phyloP scores from a whole-genome alignment of 352 stramenopile genomes.

The Globisporangium echinulatum region DNA sequence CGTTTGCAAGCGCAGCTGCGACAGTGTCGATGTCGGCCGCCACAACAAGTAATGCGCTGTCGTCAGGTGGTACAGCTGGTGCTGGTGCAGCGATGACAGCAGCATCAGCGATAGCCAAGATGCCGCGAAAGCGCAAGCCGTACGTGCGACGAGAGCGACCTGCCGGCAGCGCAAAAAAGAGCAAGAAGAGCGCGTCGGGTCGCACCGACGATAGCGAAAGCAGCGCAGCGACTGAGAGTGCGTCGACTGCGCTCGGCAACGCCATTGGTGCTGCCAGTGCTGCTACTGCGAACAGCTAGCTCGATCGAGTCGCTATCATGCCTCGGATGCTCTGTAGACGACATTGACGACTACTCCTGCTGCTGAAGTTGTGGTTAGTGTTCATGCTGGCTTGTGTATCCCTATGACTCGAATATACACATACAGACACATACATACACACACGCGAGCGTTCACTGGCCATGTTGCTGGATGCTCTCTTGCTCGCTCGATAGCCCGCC shows the following conservation, averaged over 20 bases:
- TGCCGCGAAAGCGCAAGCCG: conserved; percentile 57
- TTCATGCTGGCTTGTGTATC: too few relatives aligned
- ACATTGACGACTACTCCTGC: too few relatives aligned
- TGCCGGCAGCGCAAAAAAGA: conserved; percentile 35
- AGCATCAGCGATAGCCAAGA: conserved; percentile 16
- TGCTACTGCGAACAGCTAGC: too few relatives aligned
- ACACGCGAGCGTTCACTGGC: background rate
- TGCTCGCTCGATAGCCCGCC: too few relatives aligned
- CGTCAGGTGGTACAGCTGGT: background rate
- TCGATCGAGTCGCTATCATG: too few relatives aligned
- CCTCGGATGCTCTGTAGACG: too few relatives aligned
- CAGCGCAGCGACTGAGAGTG: too few relatives aligned
- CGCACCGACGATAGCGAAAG: background rate
- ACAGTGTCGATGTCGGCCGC: conserved; percentile 6
- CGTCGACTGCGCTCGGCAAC: too few relatives aligned
- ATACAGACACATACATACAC: background rate
- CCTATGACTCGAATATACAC: background rate
- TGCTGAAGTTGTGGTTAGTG: too few relatives aligned
- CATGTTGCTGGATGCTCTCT: too few relatives aligned
- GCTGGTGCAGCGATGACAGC: background rate
- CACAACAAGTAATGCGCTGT: background rate
- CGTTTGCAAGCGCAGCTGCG: conserved; percentile 30
- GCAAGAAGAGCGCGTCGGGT: conserved; percentile 24
- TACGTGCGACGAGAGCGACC: conserved; percentile 63
- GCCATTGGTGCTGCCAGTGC: too few relatives aligned